Conservation (phyloP, 805 yeast genomes). For the Zygoascus ofunaensis region DNA sequence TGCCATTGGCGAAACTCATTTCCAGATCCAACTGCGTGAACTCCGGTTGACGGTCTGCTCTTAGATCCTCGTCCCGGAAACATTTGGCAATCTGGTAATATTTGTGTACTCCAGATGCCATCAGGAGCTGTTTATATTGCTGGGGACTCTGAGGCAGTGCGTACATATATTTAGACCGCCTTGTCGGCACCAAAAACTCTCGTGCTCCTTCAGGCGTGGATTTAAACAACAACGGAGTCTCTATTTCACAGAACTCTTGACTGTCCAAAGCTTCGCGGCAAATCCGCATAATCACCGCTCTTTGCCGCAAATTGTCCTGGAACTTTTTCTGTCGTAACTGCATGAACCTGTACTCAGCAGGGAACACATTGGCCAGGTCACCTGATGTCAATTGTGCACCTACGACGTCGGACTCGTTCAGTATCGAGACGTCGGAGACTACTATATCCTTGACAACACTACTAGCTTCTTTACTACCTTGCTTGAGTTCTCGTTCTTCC, state of each 20-base stretch:
- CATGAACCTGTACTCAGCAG: slow-evolving; percentile 71
- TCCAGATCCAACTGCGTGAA: slow-evolving; percentile 96
- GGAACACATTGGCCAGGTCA: slow-evolving; percentile 47
- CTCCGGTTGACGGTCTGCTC: slow-evolving; percentile 95
- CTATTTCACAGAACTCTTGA: slow-evolving; percentile 64
- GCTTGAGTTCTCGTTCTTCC: slow-evolving; percentile 24
- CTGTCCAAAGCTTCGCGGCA: slow-evolving; percentile 33
- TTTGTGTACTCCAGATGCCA: slow-evolving; percentile 83
- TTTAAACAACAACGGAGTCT: slow-evolving; percentile 87
- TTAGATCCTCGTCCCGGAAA: slow-evolving; percentile 89
- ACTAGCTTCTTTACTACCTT: slow-evolving; percentile 6
- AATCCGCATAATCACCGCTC: slow-evolving; percentile 30
- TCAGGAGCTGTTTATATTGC: slow-evolving; percentile 87
- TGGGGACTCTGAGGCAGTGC: slow-evolving; percentile 98
- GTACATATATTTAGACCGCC: slow-evolving; percentile 53
- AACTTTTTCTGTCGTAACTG: slow-evolving; percentile 50
- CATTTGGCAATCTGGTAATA: slow-evolving; percentile 91
- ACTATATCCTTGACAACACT: slow-evolving; percentile 39
- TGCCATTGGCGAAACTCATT: slow-evolving; percentile 68
- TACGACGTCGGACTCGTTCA: slow-evolving; percentile 54
- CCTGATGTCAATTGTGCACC: slow-evolving; percentile 62
- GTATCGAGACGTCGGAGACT: slow-evolving; percentile 40
- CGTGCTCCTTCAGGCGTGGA: slow-evolving; percentile 98
- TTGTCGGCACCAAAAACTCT: slow-evolving; percentile 89
- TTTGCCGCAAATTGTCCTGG: slow-evolving; percentile 21